Conservation (phyloP, 2,329 filamentous ascomycete genomes). For the Verticillium dahliae region DNA sequence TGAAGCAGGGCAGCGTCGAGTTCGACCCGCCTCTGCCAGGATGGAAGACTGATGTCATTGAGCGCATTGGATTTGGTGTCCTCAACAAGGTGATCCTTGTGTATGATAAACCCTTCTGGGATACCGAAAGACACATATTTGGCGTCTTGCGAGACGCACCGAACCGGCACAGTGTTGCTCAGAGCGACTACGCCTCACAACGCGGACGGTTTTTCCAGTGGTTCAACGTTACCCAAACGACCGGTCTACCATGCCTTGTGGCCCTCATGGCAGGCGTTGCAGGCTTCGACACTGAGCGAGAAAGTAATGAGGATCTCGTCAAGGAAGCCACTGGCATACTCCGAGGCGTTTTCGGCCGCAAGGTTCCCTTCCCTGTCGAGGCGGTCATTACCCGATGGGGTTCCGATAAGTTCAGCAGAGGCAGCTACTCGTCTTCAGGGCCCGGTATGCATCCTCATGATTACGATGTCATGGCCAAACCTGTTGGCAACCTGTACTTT, state of each 20-base stretch:
- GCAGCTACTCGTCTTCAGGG: conserved; percentile 92
- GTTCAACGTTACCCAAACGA: conserved; percentile 91
- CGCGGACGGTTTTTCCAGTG: conserved; percentile 96
- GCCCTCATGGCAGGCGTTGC: conserved; percentile 95
- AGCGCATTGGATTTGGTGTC: conserved; percentile 82
- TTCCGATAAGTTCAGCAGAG: conserved; percentile 81
- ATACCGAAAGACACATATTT: conserved; percentile 84
- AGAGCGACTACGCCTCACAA: conserved; percentile 70
- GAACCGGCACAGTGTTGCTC: conserved; percentile 63
- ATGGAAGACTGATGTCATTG: conserved; percentile 77
- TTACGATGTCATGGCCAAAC: conserved; percentile 83
- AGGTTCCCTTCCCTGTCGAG: conserved; percentile 74
- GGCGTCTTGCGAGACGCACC: conserved; percentile 75
- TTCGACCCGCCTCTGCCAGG: conserved; percentile 87
- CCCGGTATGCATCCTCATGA: conserved; percentile 77
- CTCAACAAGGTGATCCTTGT: conserved; percentile 94
- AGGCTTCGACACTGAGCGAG: conserved; percentile 77
- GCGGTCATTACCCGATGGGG: conserved; percentile 90
- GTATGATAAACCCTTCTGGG: conserved; percentile 88
- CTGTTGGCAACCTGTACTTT: conserved; percentile 85
- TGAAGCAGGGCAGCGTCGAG: conserved; percentile 75
- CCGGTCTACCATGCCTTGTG: conserved; percentile 79
- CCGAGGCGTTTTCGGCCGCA: conserved; percentile 63
- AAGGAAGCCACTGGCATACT: conserved; percentile 75
- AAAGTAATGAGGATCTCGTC: conserved; percentile 69